phyloP scores from a whole-genome alignment of 345 rosid genomes.

The Eucalyptus polyanthemos region DNA sequence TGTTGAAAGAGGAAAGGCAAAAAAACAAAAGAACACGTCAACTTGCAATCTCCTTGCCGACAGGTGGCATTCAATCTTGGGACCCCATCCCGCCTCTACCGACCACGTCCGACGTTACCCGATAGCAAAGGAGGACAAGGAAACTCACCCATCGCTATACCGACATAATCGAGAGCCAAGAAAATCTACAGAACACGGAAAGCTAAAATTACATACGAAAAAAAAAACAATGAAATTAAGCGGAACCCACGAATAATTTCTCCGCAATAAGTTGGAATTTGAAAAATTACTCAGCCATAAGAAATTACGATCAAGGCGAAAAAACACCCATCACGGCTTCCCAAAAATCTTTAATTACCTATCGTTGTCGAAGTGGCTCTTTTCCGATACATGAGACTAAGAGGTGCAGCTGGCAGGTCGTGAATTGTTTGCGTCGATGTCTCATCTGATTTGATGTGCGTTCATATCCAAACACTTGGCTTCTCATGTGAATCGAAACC shows the following conservation, averaged over 20 bases:
- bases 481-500: not conserved
- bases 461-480: not conserved
- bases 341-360: not conserved
- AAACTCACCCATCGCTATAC: not conserved
- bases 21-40: not conserved
- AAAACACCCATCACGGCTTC: not conserved
- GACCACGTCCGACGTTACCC: not conserved
- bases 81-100: not conserved
- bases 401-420: not conserved
- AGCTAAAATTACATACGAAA: not conserved
- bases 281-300: not conserved
- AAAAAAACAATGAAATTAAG: not conserved
- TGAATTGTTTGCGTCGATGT: not conserved
- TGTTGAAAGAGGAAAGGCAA: not conserved
- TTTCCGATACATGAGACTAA: not conserved
- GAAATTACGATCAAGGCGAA: not conserved
- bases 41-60: not conserved
- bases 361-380: not conserved
- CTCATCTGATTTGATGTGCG: not conserved
- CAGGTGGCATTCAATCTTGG: not conserved
- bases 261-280: not conserved
- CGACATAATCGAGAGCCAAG: not conserved
- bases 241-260: not conserved
- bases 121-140: not conserved
- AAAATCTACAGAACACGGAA: not conserved